Conservation (phyloP, 768 basidiomycete genomes). For the Nidula microcarpa region DNA sequence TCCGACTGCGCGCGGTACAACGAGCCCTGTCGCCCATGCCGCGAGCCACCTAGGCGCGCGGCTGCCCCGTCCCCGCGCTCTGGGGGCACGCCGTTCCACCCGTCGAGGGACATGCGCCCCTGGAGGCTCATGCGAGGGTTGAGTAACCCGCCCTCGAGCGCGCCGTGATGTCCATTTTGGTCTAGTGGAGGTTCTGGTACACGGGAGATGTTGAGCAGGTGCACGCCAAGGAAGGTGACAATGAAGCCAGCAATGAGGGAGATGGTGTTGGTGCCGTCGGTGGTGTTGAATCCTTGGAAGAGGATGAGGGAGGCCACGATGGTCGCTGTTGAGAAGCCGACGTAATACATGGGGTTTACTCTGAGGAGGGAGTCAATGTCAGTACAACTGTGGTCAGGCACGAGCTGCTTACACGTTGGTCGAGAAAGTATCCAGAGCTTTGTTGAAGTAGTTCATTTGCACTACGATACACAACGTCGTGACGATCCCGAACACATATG, state of each 20-base stretch:
- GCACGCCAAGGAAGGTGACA: constrained; percentile 96
- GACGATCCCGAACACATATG: constrained; percentile 91
- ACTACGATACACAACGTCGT: constrained; percentile 83
- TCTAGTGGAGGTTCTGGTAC: constrained; percentile 41
- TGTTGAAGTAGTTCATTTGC: constrained; percentile 98
- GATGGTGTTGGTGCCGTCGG: constrained; percentile 73
- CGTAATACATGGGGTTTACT: constrained; percentile 98
- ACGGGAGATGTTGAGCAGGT: constrained; percentile 83
- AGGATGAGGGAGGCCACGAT: constrained; percentile 93
- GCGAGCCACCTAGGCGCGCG: constrained; percentile 23
- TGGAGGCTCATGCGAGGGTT: constrained; percentile 79
- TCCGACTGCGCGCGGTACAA: constrained; percentile 62
- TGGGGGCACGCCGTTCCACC: constrained; percentile 47
- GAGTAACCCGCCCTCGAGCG: constrained; percentile 66
- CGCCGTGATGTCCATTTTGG: constrained; percentile 38
- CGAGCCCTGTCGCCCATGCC: constrained; percentile 64
- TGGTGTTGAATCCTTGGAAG: constrained; percentile 96
- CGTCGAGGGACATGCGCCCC: constrained; percentile 78
- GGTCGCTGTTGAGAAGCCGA: constrained; percentile 92
- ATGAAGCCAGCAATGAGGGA: constrained; percentile 89
- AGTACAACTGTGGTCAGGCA: neutral
- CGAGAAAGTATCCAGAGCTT: constrained; percentile 93
- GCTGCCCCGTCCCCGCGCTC: constrained; percentile 11
- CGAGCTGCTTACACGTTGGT: constrained; percentile 83
- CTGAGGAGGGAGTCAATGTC: constrained; percentile 31